Base-by-base conservation (phyloP, 768 basidiomycete genomes). In the Psilocybe azurescens region DNA sequence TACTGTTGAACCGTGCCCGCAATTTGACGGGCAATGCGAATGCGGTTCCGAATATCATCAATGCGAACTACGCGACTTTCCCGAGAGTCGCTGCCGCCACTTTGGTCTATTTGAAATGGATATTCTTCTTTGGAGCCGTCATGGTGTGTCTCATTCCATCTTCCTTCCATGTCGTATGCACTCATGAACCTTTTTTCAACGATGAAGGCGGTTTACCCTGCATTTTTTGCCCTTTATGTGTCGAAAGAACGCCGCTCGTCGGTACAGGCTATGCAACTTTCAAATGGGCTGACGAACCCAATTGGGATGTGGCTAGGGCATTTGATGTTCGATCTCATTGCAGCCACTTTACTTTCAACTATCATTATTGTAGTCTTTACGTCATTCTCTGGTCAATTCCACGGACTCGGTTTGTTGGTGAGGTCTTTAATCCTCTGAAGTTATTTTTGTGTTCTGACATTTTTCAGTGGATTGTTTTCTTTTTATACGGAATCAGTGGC, bases 201-300 rank as follows among this genome's bases (percentile, higher is more conserved):
- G 53, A 48, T 63, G 13, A 58, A 91, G 89, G 80, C 89, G 10
- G 87, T 91, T 1, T 93, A 84, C 69, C 90, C 92, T n/a, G 91
- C 91, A 3, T 94, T 94, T 76, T 92, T 86, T 66, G 83, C 89
- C 9, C 72, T 94, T 13, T 94, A 94, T 71, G 90, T 91, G 3
- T 86, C 90, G 0, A 81, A 81, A 62, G 92, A 94, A 69, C 84
- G 89, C 9, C 81, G 85, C 2, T 85, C 87, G 0, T 85, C 86
- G 2, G 89, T 93, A 0, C 90, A 93, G 70, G 89, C 91, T 2
- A 94, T 93, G 89, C 91, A 93, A 68, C 77, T 89, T 38, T 90
- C 89, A 38, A 91, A 93, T 70, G 91, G 91, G 1, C 73, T 93
- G 29, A 81, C 86, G 1, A 79, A 91, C 67, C 87, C 89, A 18